Base-by-base conservation (phyloP, 371 early-diverging fungal species). In the Zychaea mexicana region DNA sequence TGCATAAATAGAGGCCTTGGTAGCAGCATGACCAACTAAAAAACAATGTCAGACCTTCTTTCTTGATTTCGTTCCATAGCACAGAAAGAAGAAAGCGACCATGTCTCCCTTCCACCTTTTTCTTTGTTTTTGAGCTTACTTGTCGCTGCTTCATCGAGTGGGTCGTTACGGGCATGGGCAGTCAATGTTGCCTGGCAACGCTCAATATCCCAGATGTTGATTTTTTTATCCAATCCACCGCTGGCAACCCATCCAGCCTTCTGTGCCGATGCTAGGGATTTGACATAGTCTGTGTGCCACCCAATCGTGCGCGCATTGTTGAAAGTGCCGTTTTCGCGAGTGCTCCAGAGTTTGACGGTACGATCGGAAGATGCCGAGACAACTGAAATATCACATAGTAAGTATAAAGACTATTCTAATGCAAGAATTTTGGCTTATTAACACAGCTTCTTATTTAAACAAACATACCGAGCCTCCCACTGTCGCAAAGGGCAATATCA, bases 311-410 rank as follows among this genome's bases (percentile, higher is more conserved):
- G 81, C 26, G 79, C 74, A 39, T 69, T 63, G 30, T 73, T 55
- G 7, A 81, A 76, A 8, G 74, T 65, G 19, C 73, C 67, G 31
- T 79, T 74, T 1, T 92, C 90, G n/a, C 83, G 61, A 21, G 42
- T 53, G 15, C 53, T 66, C 91, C 97, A 95, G 33, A 94, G 73
- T 57, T 90, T 90, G 38, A 98, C 86, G 22, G 96, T 92, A 59
- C 94, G 86, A 73, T 98, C 98, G 2, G 95, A 93, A 10, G 97
- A 97, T 6, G 93, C 94, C 27, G 96, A 90, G 0, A 96, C 81
- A 3, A 97, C 96, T 87, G 31, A 42, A 52, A 52, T 12, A 1
- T 0, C n/a, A 52, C 26, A n/a, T 12, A 6, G n/a, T 42, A 0
- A 8, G 8, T 10, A 36, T 36, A 10, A 10, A 36, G 36, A 12